phyloP scores from a whole-genome alignment of 352 stramenopile genomes.

The Globisporangium paroecandrum region DNA sequence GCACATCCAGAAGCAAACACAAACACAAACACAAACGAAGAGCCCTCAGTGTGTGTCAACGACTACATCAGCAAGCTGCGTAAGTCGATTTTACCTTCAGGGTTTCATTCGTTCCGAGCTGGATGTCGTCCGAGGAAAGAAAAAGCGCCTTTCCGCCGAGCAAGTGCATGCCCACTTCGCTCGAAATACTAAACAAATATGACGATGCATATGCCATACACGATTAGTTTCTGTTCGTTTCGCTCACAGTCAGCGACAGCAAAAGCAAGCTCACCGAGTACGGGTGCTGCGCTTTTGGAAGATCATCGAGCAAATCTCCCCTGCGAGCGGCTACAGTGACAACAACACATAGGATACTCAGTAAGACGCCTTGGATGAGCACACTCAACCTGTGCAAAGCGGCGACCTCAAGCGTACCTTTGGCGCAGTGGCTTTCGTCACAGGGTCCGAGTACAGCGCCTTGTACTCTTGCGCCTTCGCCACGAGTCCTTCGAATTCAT shows the following conservation, averaged over 20 bases:
- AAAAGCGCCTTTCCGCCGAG: constrained; percentile 96
- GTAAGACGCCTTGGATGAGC: not conserved
- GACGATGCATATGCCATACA: too few relatives aligned
- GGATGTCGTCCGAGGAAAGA: constrained; percentile 96
- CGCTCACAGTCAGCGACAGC: not conserved
- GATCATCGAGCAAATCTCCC: constrained; percentile 91
- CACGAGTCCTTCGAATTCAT: constrained; percentile 58
- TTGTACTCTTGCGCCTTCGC: constrained; percentile 72
- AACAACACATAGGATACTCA: too few relatives aligned
- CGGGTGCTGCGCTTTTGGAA: constrained; percentile 93
- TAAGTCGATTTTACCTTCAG: constrained; percentile 50
- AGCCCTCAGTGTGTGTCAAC: not conserved
- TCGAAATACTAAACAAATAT: constrained; percentile 59
- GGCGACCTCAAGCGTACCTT: constrained; percentile 22
- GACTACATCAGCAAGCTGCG: not conserved
- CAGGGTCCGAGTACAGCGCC: constrained; percentile 49
- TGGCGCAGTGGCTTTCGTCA: constrained; percentile 48
- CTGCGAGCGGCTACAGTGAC: constrained; percentile 37
- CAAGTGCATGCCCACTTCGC: constrained; percentile 95
- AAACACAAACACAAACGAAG: not conserved
- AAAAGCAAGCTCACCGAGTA: constrained; percentile 44
- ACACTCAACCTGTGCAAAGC: not conserved
- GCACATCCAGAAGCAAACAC: not conserved
- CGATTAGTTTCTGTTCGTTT: not conserved
- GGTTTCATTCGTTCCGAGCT: constrained; percentile 97